phyloP scores from a whole-genome alignment of 2,329 filamentous ascomycete species.

The Colletotrichum camelliae region DNA sequence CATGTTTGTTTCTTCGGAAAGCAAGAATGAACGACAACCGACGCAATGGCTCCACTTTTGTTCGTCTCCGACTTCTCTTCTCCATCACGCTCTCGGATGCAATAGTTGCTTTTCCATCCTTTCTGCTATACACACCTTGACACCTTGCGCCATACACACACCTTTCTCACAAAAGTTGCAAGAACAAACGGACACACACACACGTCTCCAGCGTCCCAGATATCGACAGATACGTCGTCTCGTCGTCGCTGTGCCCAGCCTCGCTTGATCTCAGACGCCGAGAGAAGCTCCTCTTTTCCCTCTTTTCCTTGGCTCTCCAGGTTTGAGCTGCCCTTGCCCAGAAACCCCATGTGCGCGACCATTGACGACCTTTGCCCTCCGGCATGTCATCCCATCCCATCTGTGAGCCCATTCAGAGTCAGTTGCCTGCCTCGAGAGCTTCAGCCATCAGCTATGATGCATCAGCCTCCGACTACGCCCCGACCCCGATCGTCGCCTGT shows the following conservation, averaged over 20 bases:
- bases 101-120: background rate
- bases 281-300: slow-evolving; percentile 5
- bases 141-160: background rate
- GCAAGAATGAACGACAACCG: slow-evolving; percentile 12
- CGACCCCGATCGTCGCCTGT: slow-evolving; percentile 4
- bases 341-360: slow-evolving; percentile 13
- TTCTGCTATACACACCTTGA: background rate
- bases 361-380: slow-evolving; percentile 14
- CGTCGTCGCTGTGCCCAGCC: background rate
- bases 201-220: background rate
- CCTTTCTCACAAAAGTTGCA: background rate
- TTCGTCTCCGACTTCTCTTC: slow-evolving; percentile 9
- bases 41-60: background rate
- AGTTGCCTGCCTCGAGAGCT: background rate
- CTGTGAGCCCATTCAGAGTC: slow-evolving; percentile 15
- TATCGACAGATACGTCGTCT: background rate
- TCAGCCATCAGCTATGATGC: background rate
- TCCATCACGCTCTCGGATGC: background rate
- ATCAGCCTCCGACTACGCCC: slow-evolving; percentile 1
- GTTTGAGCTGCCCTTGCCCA: slow-evolving; percentile 9
- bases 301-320: background rate
- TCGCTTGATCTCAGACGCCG: slow-evolving; percentile 8
- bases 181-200: background rate
- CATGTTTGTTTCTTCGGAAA: slow-evolving; percentile 11
- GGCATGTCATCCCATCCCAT: slow-evolving; percentile 10